Conservation (phyloP, 768 basidiomycete genomes). For the Hemileccinum rubropunctum region DNA sequence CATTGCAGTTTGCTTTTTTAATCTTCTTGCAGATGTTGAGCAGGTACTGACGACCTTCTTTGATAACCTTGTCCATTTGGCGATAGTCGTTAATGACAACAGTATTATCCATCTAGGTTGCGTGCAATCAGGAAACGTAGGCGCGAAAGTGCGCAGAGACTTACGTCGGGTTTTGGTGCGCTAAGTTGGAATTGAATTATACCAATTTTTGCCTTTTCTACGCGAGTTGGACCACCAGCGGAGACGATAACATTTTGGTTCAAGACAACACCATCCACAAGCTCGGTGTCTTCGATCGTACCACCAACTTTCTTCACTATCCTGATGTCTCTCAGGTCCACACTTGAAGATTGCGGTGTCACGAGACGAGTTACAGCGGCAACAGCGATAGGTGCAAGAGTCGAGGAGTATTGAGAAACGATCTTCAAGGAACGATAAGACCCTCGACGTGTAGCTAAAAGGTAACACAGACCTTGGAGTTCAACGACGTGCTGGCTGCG, state of each 20-base stretch:
- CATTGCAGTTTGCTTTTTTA: conserved; percentile 99
- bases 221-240: conserved; percentile 89
- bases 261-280: conserved; percentile 95
- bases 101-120: conserved; percentile 94
- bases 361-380: conserved; percentile 90
- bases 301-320: conserved; percentile 98
- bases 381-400: conserved; percentile 98
- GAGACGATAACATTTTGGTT: conserved; percentile 91
- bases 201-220: conserved; percentile 98
- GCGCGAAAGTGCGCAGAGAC: conserved; percentile 23
- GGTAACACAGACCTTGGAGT: conserved; percentile 73
- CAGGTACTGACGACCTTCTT: conserved; percentile 97
- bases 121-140: background rate
- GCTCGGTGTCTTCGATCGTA: conserved; percentile 97
- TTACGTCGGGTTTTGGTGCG: conserved; percentile 95
- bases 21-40: conserved; percentile 99
- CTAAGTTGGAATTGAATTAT: conserved; percentile 98
- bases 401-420: conserved; percentile 98
- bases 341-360: conserved; percentile 86
- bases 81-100: conserved; percentile 99
- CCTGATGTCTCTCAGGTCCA: conserved; percentile 94
- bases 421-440: conserved; percentile 53
- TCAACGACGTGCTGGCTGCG: conserved; percentile 92
- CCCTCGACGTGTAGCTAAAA: background rate
- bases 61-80: conserved; percentile 99